Evolutionary conservation across 805 yeast genomes (phyloP).

Genomic region (Monosporozyma aerobia): DNA sequence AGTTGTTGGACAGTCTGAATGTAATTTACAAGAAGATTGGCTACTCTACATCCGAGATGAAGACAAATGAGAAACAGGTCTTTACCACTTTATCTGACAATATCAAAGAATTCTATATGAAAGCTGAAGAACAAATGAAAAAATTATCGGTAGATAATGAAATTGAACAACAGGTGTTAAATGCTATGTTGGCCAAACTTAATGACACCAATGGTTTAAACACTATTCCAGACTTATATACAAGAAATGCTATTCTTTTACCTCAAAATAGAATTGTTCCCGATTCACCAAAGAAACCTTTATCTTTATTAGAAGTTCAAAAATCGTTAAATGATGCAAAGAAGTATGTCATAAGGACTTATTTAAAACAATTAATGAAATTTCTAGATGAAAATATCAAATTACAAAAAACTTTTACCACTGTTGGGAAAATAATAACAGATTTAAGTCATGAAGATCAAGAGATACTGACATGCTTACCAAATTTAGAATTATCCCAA

Average conservation of each 20-base stretch:
- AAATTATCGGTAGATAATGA: conserved; percentile 25
- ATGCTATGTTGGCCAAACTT: conserved; percentile 26
- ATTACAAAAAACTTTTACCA: conserved; percentile 10
- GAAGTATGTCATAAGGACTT: conserved; percentile 25
- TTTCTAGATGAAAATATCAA: conserved; percentile 18
- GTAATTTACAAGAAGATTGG: conserved; percentile 46
- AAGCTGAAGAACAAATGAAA: conserved; percentile 32
- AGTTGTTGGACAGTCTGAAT: conserved; percentile 34
- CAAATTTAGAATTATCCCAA: conserved; percentile 9
- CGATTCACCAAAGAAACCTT: conserved; percentile 28
- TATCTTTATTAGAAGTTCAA: conserved; percentile 29
- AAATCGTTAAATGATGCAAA: conserved; percentile 28
- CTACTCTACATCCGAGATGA: conserved; percentile 41
- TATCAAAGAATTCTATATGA: conserved; percentile 34
- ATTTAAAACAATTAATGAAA: conserved; percentile 22
- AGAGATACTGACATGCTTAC: conserved; percentile 10
- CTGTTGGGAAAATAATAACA: conserved; percentile 6
- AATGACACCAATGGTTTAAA: conserved; percentile 32
- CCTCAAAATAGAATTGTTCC: conserved; percentile 18
- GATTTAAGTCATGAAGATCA: conserved; percentile 1
- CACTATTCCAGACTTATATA: conserved; percentile 35
- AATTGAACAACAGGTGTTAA: conserved; percentile 21
- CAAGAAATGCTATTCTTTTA: conserved; percentile 30
- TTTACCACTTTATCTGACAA: conserved; percentile 43
- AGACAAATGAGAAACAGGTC: conserved; percentile 40